These are phyloP conservation scores for Suhomyces chickasaworum DNA, from an alignment of 1,139 yeast species.

Conservation along the genomic window DNA sequence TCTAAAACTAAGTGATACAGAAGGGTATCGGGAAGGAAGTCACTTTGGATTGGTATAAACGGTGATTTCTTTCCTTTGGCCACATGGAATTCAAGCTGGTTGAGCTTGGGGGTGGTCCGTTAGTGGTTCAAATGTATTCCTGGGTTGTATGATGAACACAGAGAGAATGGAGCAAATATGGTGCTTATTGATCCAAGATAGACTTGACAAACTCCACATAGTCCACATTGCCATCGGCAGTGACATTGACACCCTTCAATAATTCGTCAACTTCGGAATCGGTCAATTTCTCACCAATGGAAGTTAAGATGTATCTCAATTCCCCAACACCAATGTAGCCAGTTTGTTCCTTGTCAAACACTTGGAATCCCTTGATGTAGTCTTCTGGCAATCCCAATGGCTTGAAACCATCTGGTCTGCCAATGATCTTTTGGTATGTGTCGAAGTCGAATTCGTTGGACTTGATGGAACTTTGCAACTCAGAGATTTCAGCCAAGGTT, in stretches of 20 bases:
- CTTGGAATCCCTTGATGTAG: conserved; percentile 96
- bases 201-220: conserved; percentile 94
- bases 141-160: neutral
- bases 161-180: neutral
- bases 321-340: conserved; percentile 98
- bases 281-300: conserved; percentile 90
- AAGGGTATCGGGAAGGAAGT: neutral
- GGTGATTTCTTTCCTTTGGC: neutral
- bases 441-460: conserved; percentile 67
- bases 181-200: conserved; percentile 74
- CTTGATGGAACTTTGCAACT: conserved; percentile 56
- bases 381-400: conserved; percentile 94
- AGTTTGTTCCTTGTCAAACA: conserved; percentile 91
- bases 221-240: conserved; percentile 92
- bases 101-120: neutral
- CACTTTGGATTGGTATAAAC: neutral
- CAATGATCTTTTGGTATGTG: conserved; percentile 73
- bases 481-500: conserved; percentile 83
- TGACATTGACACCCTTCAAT: conserved; percentile 91
- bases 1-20: neutral
- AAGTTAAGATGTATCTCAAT: conserved; percentile 87
- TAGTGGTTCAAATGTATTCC: neutral
- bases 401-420: conserved; percentile 88
- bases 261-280: conserved; percentile 95
- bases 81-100: neutral